A percentile compares a stretch with the other conserved stretches of the same genome.
Evolutionary conservation across 805 yeast species (phyloP).

Genomic region (Metschnikowia bowlesiae): DNA sequence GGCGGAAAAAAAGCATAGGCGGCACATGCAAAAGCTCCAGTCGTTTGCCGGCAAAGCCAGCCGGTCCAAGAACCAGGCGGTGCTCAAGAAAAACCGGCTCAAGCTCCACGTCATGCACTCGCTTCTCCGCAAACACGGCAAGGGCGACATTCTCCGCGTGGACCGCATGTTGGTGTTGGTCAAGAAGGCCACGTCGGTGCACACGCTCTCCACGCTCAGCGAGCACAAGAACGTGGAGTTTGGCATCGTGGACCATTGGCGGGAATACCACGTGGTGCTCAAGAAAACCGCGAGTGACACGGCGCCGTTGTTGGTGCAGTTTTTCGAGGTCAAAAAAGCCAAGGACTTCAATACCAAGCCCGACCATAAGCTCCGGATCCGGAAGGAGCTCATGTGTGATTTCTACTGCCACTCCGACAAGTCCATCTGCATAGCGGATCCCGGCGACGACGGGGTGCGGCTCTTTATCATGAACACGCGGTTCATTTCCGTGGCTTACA

Average conservation of each 20-base stretch:
- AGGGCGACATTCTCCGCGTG: constrained; percentile 61
- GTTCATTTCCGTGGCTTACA: constrained; percentile 48
- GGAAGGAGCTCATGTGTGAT: constrained; percentile 29
- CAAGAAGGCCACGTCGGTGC: constrained; percentile 33
- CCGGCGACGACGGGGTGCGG: constrained; percentile 18
- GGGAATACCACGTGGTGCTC: constrained; percentile 70
- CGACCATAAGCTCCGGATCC: constrained; percentile 18
- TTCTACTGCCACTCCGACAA: constrained; percentile 69
- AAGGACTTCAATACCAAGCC: constrained; percentile 20
- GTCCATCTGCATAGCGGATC: constrained; percentile 50
- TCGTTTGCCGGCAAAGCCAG: constrained; percentile 21
- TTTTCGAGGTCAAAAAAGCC: constrained; percentile 47
- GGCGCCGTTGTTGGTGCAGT: constrained; percentile 58
- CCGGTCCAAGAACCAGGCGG: constrained; percentile 19
- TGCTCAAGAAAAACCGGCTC: constrained; percentile 15
- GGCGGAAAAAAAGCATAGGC: constrained; percentile 16
- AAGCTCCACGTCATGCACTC: constrained; percentile 18
- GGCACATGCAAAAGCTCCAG: constrained; percentile 19
- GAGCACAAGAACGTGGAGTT: constrained; percentile 53
- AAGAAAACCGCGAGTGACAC: constrained; percentile 52
- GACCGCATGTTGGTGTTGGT: constrained; percentile 69
- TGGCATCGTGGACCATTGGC: constrained; percentile 68
- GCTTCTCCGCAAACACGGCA: constrained; percentile 19
- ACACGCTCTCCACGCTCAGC: constrained; percentile 24
- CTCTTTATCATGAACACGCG: constrained; percentile 56